phyloP scores from a whole-genome alignment of 805 yeast species.

The Brettanomyces custersianus region DNA sequence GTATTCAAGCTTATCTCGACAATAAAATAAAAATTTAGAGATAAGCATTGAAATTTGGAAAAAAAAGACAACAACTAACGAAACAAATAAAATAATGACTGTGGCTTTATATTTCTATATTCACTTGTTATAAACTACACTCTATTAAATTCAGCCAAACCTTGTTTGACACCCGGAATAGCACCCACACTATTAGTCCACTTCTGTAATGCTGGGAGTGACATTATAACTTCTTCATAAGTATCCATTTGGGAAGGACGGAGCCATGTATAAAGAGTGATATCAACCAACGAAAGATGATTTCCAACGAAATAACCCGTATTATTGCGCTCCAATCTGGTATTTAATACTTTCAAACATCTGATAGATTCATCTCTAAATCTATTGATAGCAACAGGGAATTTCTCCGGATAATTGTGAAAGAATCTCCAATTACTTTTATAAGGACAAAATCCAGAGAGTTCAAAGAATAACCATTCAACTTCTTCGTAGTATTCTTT shows the following conservation, averaged over 20 bases:
- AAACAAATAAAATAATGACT: too few species aligned
- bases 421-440: conserved; percentile 45
- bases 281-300: conserved; percentile 51
- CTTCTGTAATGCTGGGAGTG: conserved; percentile 30
- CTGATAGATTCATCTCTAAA: conserved; percentile 43
- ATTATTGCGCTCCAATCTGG: conserved; percentile 35
- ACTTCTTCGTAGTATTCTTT: conserved; percentile 40
- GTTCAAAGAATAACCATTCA: conserved; percentile 48
- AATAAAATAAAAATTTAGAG: too few species aligned
- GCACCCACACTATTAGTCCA: conserved; percentile 30
- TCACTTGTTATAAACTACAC: too few species aligned
- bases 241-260: background rate
- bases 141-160: conserved; percentile 14
- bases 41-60: too few species aligned
- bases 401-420: conserved; percentile 34
- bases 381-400: conserved; percentile 46
- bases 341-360: conserved; percentile 45
- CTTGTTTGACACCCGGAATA: conserved; percentile 24
- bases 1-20: too few species aligned
- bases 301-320: conserved; percentile 54
- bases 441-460: conserved; percentile 53
- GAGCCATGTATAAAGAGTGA: conserved; percentile 39
- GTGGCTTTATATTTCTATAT: too few species aligned
- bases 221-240: conserved; percentile 12
- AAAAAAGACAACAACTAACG: too few species aligned